Conservation (phyloP, 1,284 basidiomycete species). For the Ceratorhiza oryzae-sativae region DNA sequence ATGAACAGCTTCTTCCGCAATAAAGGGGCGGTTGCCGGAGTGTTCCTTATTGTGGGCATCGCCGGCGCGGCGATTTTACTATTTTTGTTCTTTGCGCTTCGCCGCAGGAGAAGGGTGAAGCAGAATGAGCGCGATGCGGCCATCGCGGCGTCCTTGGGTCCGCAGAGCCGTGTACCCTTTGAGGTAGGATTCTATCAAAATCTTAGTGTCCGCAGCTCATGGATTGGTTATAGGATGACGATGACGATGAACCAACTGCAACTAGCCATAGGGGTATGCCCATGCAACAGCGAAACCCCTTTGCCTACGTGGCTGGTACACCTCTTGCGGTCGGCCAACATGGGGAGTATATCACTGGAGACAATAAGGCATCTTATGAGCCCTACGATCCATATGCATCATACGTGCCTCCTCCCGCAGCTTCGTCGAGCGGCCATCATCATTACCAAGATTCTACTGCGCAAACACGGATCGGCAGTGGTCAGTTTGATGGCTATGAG, state of each 20-base stretch:
- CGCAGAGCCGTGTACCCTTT: constrained; percentile 30
- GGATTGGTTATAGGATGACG: constrained; percentile 10
- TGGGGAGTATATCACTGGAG: constrained; percentile 14
- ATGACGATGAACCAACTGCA: constrained; percentile 25
- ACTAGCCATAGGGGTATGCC: constrained; percentile 12
- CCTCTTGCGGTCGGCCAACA: constrained; percentile 39
- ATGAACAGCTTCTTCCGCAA: constrained; percentile 70
- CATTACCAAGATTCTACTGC: constrained; percentile 22
- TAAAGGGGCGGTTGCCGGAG: constrained; percentile 76
- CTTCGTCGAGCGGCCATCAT: constrained; percentile 25
- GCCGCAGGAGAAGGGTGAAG: constrained; percentile 64
- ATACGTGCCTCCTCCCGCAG: constrained; percentile 11
- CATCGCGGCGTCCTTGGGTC: constrained; percentile 57
- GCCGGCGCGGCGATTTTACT: constrained; percentile 71
- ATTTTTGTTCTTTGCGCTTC: constrained; percentile 72
- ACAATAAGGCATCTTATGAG: not conserved
- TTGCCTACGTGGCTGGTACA: constrained; percentile 27
- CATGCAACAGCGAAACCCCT: constrained; percentile 12
- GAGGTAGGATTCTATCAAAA: not conserved
- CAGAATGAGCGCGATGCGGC: constrained; percentile 70
- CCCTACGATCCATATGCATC: constrained; percentile 27
- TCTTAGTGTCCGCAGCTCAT: not conserved
- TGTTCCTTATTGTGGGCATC: constrained; percentile 77
- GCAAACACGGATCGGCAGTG: constrained; percentile 26
- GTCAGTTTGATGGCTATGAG: constrained; percentile 35